Evolutionary conservation across 352 stramenopile genomes (phyloP).

Genomic region (Pythium dissimile): DNA sequence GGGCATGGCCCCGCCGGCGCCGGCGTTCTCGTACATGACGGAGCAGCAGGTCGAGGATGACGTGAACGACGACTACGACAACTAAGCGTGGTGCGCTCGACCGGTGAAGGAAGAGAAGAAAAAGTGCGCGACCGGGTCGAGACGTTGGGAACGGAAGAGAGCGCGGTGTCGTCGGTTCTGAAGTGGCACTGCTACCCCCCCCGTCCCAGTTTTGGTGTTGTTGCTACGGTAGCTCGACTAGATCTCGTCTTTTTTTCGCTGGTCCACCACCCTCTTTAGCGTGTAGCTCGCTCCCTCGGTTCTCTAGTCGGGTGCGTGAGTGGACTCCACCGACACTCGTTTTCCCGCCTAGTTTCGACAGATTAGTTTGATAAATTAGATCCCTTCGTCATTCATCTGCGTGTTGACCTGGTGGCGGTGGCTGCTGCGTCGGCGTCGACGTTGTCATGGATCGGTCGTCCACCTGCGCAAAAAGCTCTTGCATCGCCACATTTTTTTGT

Average conservation of each 20-base stretch:
- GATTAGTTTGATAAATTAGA: conserved; percentile 35
- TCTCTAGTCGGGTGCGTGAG: not conserved
- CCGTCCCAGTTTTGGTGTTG: conserved; percentile 16
- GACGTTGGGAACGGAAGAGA: not conserved
- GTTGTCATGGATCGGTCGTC: conserved; percentile 25
- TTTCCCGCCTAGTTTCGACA: conserved; percentile 14
- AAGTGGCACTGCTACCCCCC: conserved; percentile 2
- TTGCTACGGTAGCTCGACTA: too few relatives aligned
- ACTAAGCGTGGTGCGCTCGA: conserved; percentile 7
- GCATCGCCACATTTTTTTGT: conserved; percentile 72
- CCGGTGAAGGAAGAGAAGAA: conserved; percentile 1
- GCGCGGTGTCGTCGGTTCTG: conserved; percentile 13
- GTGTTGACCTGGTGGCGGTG: not conserved
- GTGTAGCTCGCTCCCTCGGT: conserved; percentile 12
- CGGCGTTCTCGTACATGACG: conserved; percentile 29
- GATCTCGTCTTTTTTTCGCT: not conserved
- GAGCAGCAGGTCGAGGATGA: conserved; percentile 9
- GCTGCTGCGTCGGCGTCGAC: not conserved
- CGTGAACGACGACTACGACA: conserved; percentile 13
- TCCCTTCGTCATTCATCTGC: conserved; percentile 11
- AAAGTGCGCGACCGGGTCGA: too few relatives aligned
- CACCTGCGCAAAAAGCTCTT: conserved; percentile 67
- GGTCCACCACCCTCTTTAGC: not conserved
- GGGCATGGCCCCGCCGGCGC: conserved; percentile 38
- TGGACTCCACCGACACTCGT: too few relatives aligned